Evolutionary conservation across 768 basidiomycete genomes (phyloP).

Genomic region (Sporobolomyces phaffii): DNA sequence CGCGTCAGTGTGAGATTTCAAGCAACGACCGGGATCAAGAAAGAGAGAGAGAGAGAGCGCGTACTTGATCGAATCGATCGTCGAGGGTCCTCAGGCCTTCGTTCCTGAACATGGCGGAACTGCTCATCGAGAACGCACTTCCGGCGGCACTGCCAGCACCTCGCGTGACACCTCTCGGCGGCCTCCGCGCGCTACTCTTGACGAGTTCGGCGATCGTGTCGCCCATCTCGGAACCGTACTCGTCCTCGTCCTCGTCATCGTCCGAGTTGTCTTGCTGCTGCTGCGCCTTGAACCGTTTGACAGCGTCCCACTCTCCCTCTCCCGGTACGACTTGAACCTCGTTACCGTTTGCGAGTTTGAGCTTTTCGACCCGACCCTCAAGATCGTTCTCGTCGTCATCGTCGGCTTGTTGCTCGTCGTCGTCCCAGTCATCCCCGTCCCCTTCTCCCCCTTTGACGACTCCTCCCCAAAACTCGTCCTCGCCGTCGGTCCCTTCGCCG

Average conservation of each 20-base stretch:
- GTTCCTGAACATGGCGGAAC: slow-evolving; percentile 89
- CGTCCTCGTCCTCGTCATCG: slow-evolving; percentile 24
- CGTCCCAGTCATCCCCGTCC: slow-evolving; percentile 46
- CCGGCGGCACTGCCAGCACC: slow-evolving; percentile 52
- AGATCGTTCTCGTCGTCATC: slow-evolving; percentile 42
- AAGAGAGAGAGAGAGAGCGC: not conserved
- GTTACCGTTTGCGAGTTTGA: slow-evolving; percentile 50
- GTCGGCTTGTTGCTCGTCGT: slow-evolving; percentile 38
- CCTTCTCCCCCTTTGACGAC: slow-evolving; percentile 39
- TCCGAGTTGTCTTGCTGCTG: not conserved
- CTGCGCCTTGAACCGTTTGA: slow-evolving; percentile 31
- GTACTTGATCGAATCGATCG: slow-evolving; percentile 74
- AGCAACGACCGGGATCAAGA: not conserved
- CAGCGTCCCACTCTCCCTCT: slow-evolving; percentile 15
- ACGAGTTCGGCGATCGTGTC: slow-evolving; percentile 74
- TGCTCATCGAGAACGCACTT: slow-evolving; percentile 93
- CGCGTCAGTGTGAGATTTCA: no score
- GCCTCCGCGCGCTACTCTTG: slow-evolving; percentile 68
- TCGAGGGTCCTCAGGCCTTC: slow-evolving; percentile 81
- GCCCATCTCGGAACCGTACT: slow-evolving; percentile 57
- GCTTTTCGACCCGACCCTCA: slow-evolving; percentile 33
- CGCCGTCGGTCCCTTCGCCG: slow-evolving; percentile 56
- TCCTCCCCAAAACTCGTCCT: slow-evolving; percentile 53
- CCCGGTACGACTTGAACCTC: slow-evolving; percentile 49
- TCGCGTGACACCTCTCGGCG: slow-evolving; percentile 52